These are phyloP conservation scores for Medicago ruthenica DNA, from an alignment of 306 rosid genomes.

Conservation along the genomic window DNA sequence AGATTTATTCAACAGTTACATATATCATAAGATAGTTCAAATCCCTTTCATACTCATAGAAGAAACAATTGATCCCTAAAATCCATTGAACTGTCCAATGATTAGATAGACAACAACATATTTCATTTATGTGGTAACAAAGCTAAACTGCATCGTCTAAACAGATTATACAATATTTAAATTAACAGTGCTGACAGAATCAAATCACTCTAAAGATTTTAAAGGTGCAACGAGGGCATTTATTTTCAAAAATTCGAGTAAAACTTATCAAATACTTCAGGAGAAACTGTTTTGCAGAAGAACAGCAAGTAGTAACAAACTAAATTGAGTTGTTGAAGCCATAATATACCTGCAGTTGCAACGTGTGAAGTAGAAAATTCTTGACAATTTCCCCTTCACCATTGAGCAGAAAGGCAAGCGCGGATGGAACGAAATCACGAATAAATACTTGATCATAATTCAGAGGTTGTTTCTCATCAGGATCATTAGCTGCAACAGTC, in stretches of 20 bases:
- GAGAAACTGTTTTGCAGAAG: slow-evolving; percentile 11
- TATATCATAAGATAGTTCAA: slow-evolving; percentile 2
- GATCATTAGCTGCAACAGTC: slow-evolving; percentile 88
- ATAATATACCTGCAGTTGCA: slow-evolving; percentile 79
- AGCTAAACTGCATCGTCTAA: slow-evolving; percentile 11
- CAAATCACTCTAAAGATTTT: slow-evolving; percentile 15
- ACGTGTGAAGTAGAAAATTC: slow-evolving; percentile 86
- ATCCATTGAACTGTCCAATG: slow-evolving; percentile 9
- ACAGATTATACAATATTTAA: neutral
- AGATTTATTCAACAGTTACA: slow-evolving; percentile 22
- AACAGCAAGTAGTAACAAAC: slow-evolving; percentile 28
- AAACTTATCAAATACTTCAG: neutral
- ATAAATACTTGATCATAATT: slow-evolving; percentile 92
- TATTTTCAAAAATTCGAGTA: slow-evolving; percentile 7
- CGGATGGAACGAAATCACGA: slow-evolving; percentile 89
- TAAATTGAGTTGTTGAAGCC: slow-evolving; percentile 18
- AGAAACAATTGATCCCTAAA: slow-evolving; percentile 24
- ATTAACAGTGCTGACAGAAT: slow-evolving; percentile 9
- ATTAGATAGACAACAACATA: neutral
- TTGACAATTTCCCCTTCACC: slow-evolving; percentile 87
- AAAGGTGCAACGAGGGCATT: slow-evolving; percentile 5
- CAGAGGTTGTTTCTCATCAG: slow-evolving; percentile 68
- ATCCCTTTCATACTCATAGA: slow-evolving; percentile 10
- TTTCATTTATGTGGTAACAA: slow-evolving; percentile 12
- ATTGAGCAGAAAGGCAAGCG: slow-evolving; percentile 86